Conservation (phyloP, 2,329 filamentous ascomycete genomes). For the Corynespora cassiicola region DNA sequence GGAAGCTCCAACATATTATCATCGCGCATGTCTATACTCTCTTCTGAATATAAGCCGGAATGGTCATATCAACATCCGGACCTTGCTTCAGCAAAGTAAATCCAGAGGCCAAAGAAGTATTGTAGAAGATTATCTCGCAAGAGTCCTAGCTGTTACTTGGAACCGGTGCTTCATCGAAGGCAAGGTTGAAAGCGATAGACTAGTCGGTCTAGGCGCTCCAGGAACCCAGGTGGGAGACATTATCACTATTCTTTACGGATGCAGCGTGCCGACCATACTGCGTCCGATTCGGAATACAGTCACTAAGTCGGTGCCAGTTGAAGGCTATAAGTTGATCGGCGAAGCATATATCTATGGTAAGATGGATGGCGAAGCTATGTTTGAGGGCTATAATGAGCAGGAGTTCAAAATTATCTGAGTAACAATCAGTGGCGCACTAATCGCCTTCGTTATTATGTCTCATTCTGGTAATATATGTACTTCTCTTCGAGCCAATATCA, state of each 20-base stretch:
- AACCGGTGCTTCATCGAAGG: slow-evolving; percentile 10
- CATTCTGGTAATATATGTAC: too few species aligned
- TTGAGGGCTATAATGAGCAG: too few species aligned
- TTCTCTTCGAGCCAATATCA: too few species aligned
- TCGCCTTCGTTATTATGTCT: too few species aligned
- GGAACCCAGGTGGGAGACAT: slow-evolving; percentile 5
- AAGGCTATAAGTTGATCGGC: slow-evolving; percentile 9
- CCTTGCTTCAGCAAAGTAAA: not conserved
- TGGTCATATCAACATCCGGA: slow-evolving; percentile 2
- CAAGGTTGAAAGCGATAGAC: too few species aligned
- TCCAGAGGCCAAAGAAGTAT: not conserved
- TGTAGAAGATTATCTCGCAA: slow-evolving; percentile 6
- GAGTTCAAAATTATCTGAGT: too few species aligned
- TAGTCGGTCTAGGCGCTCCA: slow-evolving; percentile 9
- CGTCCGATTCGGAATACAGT: too few species aligned
- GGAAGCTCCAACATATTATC: slow-evolving; percentile 17
- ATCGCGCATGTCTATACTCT: slow-evolving; percentile 12
- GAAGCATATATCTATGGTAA: slow-evolving; percentile 15
- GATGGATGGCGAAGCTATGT: slow-evolving; percentile 15
- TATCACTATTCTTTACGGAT: slow-evolving; percentile 12
- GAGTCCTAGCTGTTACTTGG: slow-evolving; percentile 10
- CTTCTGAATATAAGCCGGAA: slow-evolving; percentile 3
- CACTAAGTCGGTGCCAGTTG: too few species aligned
- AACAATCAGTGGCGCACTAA: too few species aligned
- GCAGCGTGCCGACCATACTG: slow-evolving; percentile 13